Conservation (phyloP, 768 basidiomycete species). For the Daedaleopsis sinensis region DNA sequence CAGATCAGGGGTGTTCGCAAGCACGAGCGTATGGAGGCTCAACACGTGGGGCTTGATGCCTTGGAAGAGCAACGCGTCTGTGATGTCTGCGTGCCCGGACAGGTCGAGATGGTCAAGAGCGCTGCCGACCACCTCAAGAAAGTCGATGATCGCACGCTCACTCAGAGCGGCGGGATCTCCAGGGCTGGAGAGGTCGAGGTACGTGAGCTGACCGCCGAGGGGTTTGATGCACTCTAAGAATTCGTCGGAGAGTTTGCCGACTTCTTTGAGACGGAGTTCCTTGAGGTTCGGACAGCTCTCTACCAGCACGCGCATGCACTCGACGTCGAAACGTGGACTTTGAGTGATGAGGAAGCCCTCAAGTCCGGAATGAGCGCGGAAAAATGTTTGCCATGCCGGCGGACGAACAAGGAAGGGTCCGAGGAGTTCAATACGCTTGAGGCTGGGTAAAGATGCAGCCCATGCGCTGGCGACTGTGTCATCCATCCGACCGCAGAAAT, state of each 20-base stretch:
- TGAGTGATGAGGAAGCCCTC: conserved; percentile 80
- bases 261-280: conserved; percentile 78
- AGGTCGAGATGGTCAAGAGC: conserved; percentile 65
- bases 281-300: conserved; percentile 54
- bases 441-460: conserved; percentile 60
- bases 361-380: conserved; percentile 63
- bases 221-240: conserved; percentile 58
- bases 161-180: conserved; percentile 46
- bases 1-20: conserved; percentile 61
- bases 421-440: conserved; percentile 77
- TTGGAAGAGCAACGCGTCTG: conserved; percentile 57
- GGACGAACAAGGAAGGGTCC: conserved; percentile 86
- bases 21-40: conserved; percentile 51
- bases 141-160: conserved; percentile 55
- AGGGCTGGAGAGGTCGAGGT: conserved; percentile 74
- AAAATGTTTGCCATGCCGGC: conserved; percentile 74
- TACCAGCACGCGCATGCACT: conserved; percentile 63
- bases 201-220: conserved; percentile 48
- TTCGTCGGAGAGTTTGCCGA: conserved; percentile 69
- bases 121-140: conserved; percentile 58
- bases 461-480: conserved; percentile 61
- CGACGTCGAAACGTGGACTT: conserved; percentile 81
- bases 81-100: conserved; percentile 67
- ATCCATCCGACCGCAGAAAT: conserved; percentile 84
- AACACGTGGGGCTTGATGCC: conserved; percentile 58